Evolutionary conservation across 1,284 basidiomycete genomes (phyloP), one percentile per base, ranked within the genome.

Genomic region (Porphyrellus sp.): DNA sequence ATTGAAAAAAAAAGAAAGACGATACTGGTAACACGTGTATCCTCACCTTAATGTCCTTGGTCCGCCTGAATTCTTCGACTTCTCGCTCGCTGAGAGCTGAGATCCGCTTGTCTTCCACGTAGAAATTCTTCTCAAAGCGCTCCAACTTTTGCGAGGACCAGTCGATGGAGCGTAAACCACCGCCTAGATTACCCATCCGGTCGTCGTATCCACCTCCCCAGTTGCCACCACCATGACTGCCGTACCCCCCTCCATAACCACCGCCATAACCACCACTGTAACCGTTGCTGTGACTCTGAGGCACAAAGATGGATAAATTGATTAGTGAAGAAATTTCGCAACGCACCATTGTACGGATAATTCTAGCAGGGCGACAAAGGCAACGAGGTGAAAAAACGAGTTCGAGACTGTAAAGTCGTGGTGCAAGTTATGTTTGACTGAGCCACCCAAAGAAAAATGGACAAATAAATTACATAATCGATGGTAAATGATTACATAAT

Each of bases 101-200:
- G 39, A 99, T 93, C 37, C 85, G 82, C 65, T 89, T 87, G 73
- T 99, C 93, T 72, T 99, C 94, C 54, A 87, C 77, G 73, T 99
- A 99, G 69, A 99, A 99, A 80, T 98, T 98, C 76, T 95, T 95
- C 73, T 94, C 92, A 57, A 95, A 95, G 63, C 82, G 86, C 67
- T 86, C 80, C 53, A 98, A 78, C 57, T 86, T 83, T 53, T 81
- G 77, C 41, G 74, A 73, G 46, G 73, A 64, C 96, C 96, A 99
- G 76, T 98, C 91, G 59, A 97, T 86, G 55, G 79, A 80, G 59
- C 85, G 85, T 47, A 99, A 81, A 49, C 88, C 83, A 50, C 87
- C 84, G 41, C 97, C 96, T 44, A 99, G 83, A 70, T 83, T 77
- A 9, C 83, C 79, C 64, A 66, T 69, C 15, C 56, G 62, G 39